Base-by-base conservation (phyloP, 2,329 filamentous ascomycete species). In the Blastomyces silverae region DNA sequence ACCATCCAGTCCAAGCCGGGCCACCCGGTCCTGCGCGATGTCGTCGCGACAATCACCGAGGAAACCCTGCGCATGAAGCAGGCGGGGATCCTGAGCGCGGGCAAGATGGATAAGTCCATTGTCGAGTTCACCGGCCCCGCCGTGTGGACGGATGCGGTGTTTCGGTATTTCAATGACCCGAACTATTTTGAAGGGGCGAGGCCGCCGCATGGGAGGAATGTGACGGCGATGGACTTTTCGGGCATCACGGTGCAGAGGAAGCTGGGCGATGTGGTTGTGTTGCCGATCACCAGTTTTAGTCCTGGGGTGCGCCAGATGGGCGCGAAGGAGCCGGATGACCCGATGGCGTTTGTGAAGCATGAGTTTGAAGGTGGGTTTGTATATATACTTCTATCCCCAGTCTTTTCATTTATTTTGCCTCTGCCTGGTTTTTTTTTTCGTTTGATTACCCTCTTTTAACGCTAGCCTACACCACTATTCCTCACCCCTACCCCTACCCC, bases 331-430 rank as follows among this genome's bases (percentile, higher is more conserved):
- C 84, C 87, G 53, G 91, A 97, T 70, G 89, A 97, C 74, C 91
- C 92, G 0, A 93, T 96, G 91, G 94, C 94, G 1, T 97, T 96
- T 81, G 94, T 99, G 67, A 92, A 94, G 79, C 94, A 99, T 79
- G 88, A 92, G 64, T 99, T 99, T 76, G 91, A 96, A 81, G 94
- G 93, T 95, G 80, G 70, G 83, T 76, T 17, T 46, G 42, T 56
- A 31, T 39, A 20, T 44, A 10, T 15, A 61, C 25, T 11, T 3
- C 22, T 52, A 22, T 11, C 10, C 17, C n/a, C 15, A 1, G 8
- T 46, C 11, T 61, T 15, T 61, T 22, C 25, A 17, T 48, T 42
- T 31, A 17, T 15, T 34, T 6, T 28, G 28, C 28, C 28, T 28
- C 28, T 28, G 2, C n/a, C n/a, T n/a, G n/a, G n/a, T n/a, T n/a